Percentiles rank a stretch among this genome's conserved stretches.
These are phyloP conservation scores for Monascus purpureus DNA, from an alignment of 495 filamentous ascomycete species.

Conservation along the genomic window DNA sequence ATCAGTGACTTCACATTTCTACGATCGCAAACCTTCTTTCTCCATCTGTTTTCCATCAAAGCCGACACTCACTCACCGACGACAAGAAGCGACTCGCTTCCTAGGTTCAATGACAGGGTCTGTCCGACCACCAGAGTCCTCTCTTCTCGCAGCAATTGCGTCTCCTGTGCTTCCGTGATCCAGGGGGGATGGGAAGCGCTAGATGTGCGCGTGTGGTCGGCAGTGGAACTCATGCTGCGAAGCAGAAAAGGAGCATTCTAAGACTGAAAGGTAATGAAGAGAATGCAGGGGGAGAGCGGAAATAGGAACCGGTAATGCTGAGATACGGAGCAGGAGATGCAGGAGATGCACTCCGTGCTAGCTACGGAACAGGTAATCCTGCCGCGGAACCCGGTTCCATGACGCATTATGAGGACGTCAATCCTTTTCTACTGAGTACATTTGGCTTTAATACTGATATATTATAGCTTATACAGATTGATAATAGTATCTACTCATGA, in stretches of 20 bases:
- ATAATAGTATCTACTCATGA: too few relatives aligned
- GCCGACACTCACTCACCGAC: slow-evolving; percentile 35
- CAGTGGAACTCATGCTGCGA: slow-evolving; percentile 15
- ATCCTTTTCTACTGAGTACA: too few relatives aligned
- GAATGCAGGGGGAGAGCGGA: neutral
- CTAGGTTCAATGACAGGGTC: slow-evolving; percentile 46
- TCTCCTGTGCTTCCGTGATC: slow-evolving; percentile 11
- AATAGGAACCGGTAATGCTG: neutral
- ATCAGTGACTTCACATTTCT: too few relatives aligned
- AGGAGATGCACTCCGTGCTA: too few relatives aligned
- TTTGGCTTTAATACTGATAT: too few relatives aligned
- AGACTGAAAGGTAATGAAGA: neutral
- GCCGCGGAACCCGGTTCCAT: too few relatives aligned
- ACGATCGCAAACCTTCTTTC: too few relatives aligned
- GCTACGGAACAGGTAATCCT: too few relatives aligned
- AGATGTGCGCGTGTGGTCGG: slow-evolving; percentile 5
- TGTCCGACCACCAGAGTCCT: slow-evolving; percentile 40
- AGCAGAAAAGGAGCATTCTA: neutral
- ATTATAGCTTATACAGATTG: too few relatives aligned
- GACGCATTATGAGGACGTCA: too few relatives aligned
- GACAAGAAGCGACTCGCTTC: slow-evolving; percentile 49
- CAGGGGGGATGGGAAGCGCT: slow-evolving; percentile 5
- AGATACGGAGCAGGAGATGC: slow-evolving; percentile 2
- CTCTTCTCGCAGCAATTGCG: slow-evolving; percentile 18
- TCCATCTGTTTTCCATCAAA: too few relatives aligned